These are phyloP conservation scores for Citrus maxima DNA, from an alignment of 345 rosid species.

Conservation along the genomic window DNA sequence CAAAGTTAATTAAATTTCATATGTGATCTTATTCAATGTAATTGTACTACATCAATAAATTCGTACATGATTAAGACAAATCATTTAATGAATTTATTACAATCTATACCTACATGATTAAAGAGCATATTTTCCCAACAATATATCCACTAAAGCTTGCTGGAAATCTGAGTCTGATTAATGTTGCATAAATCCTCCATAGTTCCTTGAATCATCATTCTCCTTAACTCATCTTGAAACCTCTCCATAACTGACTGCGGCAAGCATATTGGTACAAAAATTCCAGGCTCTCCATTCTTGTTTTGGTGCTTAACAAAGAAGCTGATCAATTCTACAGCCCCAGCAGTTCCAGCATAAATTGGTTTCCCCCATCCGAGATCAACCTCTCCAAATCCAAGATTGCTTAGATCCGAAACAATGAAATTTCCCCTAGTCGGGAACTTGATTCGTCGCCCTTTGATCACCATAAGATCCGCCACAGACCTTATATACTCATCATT, in stretches of 20 bases:
- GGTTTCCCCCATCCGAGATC: conserved; percentile 32
- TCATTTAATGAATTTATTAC: too few species aligned
- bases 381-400: conserved; percentile 1
- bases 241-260: conserved; percentile 20
- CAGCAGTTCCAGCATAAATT: conserved; percentile 16
- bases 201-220: not conserved
- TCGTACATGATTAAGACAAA: too few species aligned
- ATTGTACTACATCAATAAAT: too few species aligned
- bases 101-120: too few species aligned
- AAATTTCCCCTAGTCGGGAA: not conserved
- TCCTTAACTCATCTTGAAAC: conserved; percentile 12
- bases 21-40: too few species aligned
- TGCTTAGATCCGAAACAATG: not conserved
- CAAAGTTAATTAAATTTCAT: too few species aligned
- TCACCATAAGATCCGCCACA: conserved; percentile 14
- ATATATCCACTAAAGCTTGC: not conserved
- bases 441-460: conserved; percentile 12
- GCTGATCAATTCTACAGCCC: not conserved
- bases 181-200: not conserved
- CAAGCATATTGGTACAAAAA: conserved; percentile 15
- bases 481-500: conserved; percentile 13
- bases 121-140: too few species aligned
- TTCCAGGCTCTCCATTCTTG: conserved; percentile 18
- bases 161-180: not conserved
- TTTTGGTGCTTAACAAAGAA: not conserved